phyloP scores from a whole-genome alignment of 164 flowering plant species.

The Magnolia sinica region DNA sequence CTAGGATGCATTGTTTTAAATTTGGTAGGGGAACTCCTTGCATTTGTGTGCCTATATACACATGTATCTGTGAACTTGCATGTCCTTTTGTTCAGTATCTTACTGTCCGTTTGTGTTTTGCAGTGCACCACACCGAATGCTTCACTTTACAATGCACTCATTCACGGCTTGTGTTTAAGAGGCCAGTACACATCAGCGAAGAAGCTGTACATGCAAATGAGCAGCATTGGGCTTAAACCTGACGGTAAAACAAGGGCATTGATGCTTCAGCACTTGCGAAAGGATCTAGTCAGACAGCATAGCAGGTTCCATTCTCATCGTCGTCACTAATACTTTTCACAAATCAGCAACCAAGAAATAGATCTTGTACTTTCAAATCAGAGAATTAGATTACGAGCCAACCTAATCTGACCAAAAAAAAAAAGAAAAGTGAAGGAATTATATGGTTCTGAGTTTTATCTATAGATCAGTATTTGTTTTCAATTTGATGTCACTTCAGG shows the following conservation, averaged over 20 bases:
- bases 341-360: not conserved
- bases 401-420: too few relatives aligned
- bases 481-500: too few relatives aligned
- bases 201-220: conserved; percentile 65
- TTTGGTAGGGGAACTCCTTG: not conserved
- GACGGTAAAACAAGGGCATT: conserved; percentile 84
- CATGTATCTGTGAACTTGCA: not conserved
- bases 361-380: not conserved
- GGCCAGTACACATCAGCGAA: conserved; percentile 52
- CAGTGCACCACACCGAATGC: conserved; percentile 52
- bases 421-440: not conserved
- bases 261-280: conserved; percentile 65
- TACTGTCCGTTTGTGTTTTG: conserved; percentile 9
- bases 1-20: not conserved
- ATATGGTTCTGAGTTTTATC: not conserved
- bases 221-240: conserved; percentile 48
- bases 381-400: not conserved
- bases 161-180: conserved; percentile 76
- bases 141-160: conserved; percentile 66
- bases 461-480: too few relatives aligned
- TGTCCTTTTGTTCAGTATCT: not conserved
- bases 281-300: conserved; percentile 10
- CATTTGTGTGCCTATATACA: not conserved
- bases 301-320: conserved; percentile 13
- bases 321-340: not conserved